Evolutionary conservation across 352 stramenopile species (phyloP), one percentile per base, ranked within the genome.

Genomic region (Pythium apleroticum): DNA sequence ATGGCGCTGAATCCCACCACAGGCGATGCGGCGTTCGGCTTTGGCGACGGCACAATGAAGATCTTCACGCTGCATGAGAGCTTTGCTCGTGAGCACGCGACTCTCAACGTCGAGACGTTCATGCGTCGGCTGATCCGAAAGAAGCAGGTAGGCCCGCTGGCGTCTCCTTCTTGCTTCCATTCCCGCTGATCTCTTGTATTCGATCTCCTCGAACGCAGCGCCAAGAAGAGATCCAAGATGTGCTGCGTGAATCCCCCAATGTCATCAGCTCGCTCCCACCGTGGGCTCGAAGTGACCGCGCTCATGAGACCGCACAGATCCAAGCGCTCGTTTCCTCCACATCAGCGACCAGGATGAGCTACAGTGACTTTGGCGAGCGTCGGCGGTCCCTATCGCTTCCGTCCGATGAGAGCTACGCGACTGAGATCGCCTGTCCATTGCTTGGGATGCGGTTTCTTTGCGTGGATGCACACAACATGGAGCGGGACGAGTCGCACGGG

Each of bases 251-350:
- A 1, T 80, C 77, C 10, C 78, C 80, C n/a, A 84, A 81, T 48
- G 77, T 91, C 20, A 80, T 90, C 39, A 91, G 77, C 50, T 89
- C 82, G 28, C 63, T 95, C 24, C 84, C 82, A 10, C 64, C 72
- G 1, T 95, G 84, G 84, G 84, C 76, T 11, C 68, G 77, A 57
- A 85, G 74, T 63, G 69, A 87, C 52, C 72, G 76, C 8, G 69
- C 71, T 6, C 66, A 80, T 7, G 69, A 71, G 30, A 70, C 66
- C 4, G 74, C 74, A 10, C 69, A 78, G 63, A 71, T 78, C 31
- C 74, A 78, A 41, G 59, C 60, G n/a, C 37, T 76, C 10, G 57
- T 77, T 0, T 43, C 61, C 5, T 43, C 61, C 5, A 70, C 25
- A 5, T 53, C 61, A 19, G 33, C 74, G 17, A 67, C 61, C 10